Conservation (phyloP, 108 stramenopile species). For the Skeletonema costatum region DNA sequence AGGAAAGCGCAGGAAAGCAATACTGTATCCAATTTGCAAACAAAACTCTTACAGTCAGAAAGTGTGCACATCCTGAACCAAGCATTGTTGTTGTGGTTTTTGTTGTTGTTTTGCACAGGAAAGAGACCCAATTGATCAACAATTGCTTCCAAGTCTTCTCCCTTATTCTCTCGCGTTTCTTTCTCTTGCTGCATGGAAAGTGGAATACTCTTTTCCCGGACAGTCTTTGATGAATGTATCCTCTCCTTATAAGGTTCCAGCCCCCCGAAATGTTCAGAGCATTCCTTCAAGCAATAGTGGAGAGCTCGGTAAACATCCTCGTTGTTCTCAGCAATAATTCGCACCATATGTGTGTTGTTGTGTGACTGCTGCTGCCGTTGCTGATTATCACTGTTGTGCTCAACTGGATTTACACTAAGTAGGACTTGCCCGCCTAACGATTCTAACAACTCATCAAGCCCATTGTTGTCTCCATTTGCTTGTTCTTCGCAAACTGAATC, state of each 20-base stretch:
- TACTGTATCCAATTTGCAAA: too few relatives aligned
- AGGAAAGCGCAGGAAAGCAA: too few relatives aligned
- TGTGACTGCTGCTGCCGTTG: not conserved
- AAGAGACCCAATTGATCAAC: not conserved
- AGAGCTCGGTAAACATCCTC: conserved; percentile 48
- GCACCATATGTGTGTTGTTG: conserved; percentile 27
- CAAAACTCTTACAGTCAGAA: conserved; percentile 51
- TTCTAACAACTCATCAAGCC: conserved; percentile 8
- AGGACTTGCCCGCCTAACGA: conserved; percentile 30
- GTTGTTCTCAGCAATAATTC: conserved; percentile 39
- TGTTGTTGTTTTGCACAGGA: not conserved
- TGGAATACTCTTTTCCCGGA: conserved; percentile 6
- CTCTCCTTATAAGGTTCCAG: conserved; percentile 45
- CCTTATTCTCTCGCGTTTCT: not conserved
- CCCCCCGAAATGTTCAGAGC: conserved; percentile 31
- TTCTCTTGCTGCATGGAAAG: not conserved
- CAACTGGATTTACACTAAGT: conserved; percentile 33
- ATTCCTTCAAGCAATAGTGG: conserved; percentile 37
- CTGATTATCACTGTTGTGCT: not conserved
- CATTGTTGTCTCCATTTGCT: conserved; percentile 1
- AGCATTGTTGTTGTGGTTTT: conserved; percentile 11
- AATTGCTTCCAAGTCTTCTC: not conserved
- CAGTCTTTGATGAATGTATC: conserved; percentile 43
- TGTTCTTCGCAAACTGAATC: not conserved
- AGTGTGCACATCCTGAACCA: conserved; percentile 49